Evolutionary conservation across 2,329 filamentous ascomycete genomes (phyloP), one percentile per base, ranked within the genome.

Genomic region (Knufia fluminis): DNA sequence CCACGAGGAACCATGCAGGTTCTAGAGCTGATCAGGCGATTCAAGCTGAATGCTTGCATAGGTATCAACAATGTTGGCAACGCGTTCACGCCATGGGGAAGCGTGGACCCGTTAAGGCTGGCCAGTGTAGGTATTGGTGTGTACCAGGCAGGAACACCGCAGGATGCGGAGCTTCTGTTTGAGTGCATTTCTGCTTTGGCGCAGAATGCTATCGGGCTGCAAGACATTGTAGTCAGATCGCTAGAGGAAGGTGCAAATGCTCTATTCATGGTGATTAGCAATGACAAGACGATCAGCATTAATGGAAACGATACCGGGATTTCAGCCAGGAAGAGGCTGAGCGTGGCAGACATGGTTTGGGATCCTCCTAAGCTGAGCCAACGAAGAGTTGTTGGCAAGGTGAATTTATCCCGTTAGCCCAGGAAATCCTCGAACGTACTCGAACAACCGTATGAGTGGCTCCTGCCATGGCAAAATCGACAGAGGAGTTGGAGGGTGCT

Each of bases 11-110:
- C 83, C 0, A 66, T 86, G 14, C 74, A 78, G 38, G 67, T 86
- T 1, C 72, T 76, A 0, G 67, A 76, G 3, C 69, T 86, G 66
- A 82, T 86, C 52, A 69, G 72, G 33, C 67, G 76, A 19, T 72
- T 79, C 52, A 71, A 70, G 0, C 61, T 86, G 2, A 72, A 79
- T 51, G 79, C 73, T 17, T 79, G 78, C 12, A 72, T 86, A 3
- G 76, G 79, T 1, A 72, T 85, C 32, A 86, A 86, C 59, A 87
- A 87, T 58, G 77, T 87, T 12, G 83, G 83, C 16, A 87, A 87
- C 60, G 81, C 83, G 0, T 86, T 87, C 58, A 86, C 83, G 4
- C 83, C 83, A 0, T 78, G 82, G 59, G 83, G 83, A 0, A 78
- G 70, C 16, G 80, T 76, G 33, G 83, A 86, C 65, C 83, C 83